Evolutionary conservation across 2,329 filamentous ascomycete genomes (phyloP).

Genomic region (Trichoderma asperellum): DNA sequence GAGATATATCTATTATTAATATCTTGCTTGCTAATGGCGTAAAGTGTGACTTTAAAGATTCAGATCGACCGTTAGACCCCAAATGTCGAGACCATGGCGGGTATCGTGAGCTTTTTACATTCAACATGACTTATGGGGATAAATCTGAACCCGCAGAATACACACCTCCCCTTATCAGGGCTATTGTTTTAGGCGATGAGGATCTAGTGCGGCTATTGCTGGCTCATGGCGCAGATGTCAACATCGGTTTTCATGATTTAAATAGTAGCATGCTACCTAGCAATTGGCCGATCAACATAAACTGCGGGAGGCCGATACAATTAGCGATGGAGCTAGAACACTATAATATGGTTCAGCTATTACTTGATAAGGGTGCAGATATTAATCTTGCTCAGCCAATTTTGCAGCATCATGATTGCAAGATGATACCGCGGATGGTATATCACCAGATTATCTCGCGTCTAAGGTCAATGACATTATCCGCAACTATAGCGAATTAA

Average conservation of each 20-base stretch:
- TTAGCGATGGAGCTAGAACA: constrained; percentile 11
- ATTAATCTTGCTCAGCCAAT: constrained; percentile 1
- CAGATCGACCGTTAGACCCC: too few species aligned
- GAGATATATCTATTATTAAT: not conserved
- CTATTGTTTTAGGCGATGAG: not conserved
- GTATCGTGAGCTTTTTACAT: too few species aligned
- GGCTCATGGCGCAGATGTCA: constrained; percentile 2
- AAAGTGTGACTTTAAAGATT: too few species aligned
- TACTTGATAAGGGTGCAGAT: constrained; percentile 15
- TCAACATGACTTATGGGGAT: too few species aligned
- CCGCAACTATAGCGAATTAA: not conserved
- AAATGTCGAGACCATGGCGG: too few species aligned
- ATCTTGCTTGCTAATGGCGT: not conserved
- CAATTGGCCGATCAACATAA: not conserved
- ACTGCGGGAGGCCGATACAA: not conserved
- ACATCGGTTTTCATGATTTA: not conserved
- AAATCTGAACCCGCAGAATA: too few species aligned
- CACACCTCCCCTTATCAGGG: not conserved
- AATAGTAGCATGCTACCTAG: too few species aligned
- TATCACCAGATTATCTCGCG: not conserved
- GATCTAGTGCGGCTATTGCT: not conserved
- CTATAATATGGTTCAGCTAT: not conserved
- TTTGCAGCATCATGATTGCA: not conserved
- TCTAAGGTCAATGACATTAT: not conserved
- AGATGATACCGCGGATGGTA: not conserved